Base-by-base conservation (phyloP, 2,329 filamentous ascomycete species). In the Nemania sp. region DNA sequence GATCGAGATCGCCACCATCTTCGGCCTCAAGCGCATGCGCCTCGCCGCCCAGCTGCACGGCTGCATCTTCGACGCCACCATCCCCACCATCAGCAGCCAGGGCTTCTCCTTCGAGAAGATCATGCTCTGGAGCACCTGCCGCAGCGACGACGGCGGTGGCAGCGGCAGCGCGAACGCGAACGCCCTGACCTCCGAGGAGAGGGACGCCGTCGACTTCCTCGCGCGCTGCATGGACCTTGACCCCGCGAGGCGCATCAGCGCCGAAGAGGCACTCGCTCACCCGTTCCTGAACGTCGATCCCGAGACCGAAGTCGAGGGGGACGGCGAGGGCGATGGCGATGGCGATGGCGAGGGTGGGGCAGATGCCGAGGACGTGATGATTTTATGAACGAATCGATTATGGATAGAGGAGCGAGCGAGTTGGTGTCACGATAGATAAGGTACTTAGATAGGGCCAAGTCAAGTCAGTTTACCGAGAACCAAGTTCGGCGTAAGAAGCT, bases 1-100 rank as follows among this genome's bases (percentile, higher is more conserved):
- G 84, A 94, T 99, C 67, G 95, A 99, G 76, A 96, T 99, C 67
- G 91, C 93, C 37, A 96, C 92, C 60, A 96, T 99, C 62, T 97
- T 98, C 74, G 95, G 95, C 51, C 83, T 83, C 43, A 88, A 85
- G 72, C 87, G 88, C 60, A 98, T 99, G 94, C 90, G 89, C 72
- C 81, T 85, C 35, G 90, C 90, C 2, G 92, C 91, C 0, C 80
- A 92, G 17, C 80, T 97, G 52, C 95, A 99, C 72, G 95, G 95
- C 1, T 91, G 93, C 70, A 87, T 96, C 59, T 92, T 98, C 65
- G 92, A 99, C 76, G 95, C 91, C 0, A 96, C 87, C 61, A 92
- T 99, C 59, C 94, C 94, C 1, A 97, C 91, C 1, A 90, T 99
- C 67, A 91, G 91, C 45, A 87, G 90, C 66, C 85, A 87, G 45